Base-by-base conservation (phyloP, 2,329 filamentous ascomycete species). In the Remersonia thermophila region DNA sequence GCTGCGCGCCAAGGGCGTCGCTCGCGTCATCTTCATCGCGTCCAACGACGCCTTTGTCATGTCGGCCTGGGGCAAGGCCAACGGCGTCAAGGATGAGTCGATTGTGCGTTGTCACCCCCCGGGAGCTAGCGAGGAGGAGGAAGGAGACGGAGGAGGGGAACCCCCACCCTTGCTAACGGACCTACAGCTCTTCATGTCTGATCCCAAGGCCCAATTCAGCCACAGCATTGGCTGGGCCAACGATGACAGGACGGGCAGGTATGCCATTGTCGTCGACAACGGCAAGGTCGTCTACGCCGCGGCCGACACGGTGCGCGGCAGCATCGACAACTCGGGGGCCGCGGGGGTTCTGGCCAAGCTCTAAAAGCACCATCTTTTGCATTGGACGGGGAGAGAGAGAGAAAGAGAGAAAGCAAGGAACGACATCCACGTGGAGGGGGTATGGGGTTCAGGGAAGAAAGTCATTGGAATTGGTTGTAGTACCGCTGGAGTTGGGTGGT, bases 41-140 rank as follows among this genome's bases (percentile, higher is more conserved):
- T 80, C 67, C 67, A 93, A 93, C 62, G 86, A 93, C 62, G 67
- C 78, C 46, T 93, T 70, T 56, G 85, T 93, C 59, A 89, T 89
- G 83, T 79, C 76, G 51, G 84, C 82, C 37, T 91, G 83, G 83
- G 80, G 77, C 62, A 93, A 93, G 73, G 84, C 85, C 54, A 89
- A 93, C 63, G 69, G 70, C 36, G 68, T 89, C 54, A 78, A 73
- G 54, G 75, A 77, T 46, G 79, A 89, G 49, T 69, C 58, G 40
- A 68, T 74, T 47, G 69, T 73, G 49, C 49, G 68, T 57, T 36
- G 23, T 31, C 5, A 18, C 15, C 9, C 20, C 31, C 30, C 20
- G n/a, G n/a, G n/a, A n/a, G n/a, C n/a, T n/a, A n/a, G n/a, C n/a
- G n/a, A n/a, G n/a, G n/a, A n/a, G n/a, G n/a, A n/a, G n/a, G n/a